phyloP scores from a whole-genome alignment of 345 rosid species.

The Reutealis trisperma region DNA sequence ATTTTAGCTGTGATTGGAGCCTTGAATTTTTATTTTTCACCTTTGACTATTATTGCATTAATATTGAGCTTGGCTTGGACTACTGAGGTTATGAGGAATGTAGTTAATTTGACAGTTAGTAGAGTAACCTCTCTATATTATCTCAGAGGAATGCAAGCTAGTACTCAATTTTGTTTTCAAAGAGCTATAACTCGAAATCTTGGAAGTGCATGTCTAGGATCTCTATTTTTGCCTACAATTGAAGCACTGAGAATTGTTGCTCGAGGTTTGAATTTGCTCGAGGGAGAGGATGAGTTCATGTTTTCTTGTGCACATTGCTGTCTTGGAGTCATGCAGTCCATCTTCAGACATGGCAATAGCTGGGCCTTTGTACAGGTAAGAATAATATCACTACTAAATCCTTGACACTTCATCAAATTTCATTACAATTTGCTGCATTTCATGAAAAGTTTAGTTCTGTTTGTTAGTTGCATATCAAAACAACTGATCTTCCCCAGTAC shows the following conservation, averaged over 20 bases:
- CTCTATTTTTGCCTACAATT: slow-evolving; percentile 85
- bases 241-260: slow-evolving; percentile 87
- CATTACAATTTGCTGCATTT: not conserved
- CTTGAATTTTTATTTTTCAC: slow-evolving; percentile 56
- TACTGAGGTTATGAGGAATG: slow-evolving; percentile 93
- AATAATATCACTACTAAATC: not conserved
- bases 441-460: not conserved
- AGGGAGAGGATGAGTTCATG: slow-evolving; percentile 99
- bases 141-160: slow-evolving; percentile 91
- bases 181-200: slow-evolving; percentile 77
- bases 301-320: slow-evolving; percentile 99
- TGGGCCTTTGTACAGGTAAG: slow-evolving; percentile 99
- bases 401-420: not conserved
- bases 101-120: slow-evolving; percentile 79
- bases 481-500: not conserved
- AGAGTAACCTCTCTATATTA: slow-evolving; percentile 76
- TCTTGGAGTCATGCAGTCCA: slow-evolving; percentile 68
- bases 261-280: slow-evolving; percentile 80
- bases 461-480: not conserved
- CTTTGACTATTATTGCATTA: slow-evolving; percentile 55
- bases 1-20: slow-evolving; percentile 89
- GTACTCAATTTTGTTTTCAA: slow-evolving; percentile 78
- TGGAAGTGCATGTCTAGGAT: slow-evolving; percentile 96
- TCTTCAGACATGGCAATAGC: slow-evolving; percentile 85
- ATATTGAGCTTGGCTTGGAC: slow-evolving; percentile 75